phyloP scores from a whole-genome alignment of 2,329 filamentous ascomycete genomes.

The Phaeosphaeriaceae sp. region DNA sequence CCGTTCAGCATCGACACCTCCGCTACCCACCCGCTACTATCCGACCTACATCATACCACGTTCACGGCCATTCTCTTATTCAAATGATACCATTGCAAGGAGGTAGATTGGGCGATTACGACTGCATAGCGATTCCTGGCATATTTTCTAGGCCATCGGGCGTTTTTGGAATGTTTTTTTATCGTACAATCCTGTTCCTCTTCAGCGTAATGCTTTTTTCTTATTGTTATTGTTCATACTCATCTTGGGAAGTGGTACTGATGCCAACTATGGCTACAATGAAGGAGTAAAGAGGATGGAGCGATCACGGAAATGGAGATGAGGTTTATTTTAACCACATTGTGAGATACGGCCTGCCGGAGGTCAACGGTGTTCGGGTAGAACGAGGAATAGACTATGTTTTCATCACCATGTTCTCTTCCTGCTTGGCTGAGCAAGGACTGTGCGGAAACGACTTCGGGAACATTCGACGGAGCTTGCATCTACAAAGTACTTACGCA shows the following conservation, averaged over 20 bases:
- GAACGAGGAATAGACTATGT: background rate
- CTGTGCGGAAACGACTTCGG: background rate
- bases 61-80: constrained; percentile 15
- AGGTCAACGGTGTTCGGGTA: background rate
- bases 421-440: background rate
- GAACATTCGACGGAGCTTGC: too few species aligned
- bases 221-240: background rate
- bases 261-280: background rate
- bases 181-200: constrained; percentile 6
- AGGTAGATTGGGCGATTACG: constrained; percentile 36
- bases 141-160: constrained; percentile 28
- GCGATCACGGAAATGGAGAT: background rate
- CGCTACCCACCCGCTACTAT: background rate
- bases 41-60: constrained; percentile 5
- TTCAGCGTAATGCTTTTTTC: constrained; percentile 29
- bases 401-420: background rate
- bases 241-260: background rate
- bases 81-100: constrained; percentile 26
- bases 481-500: too few species aligned
- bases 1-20: background rate
- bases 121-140: constrained; percentile 48
- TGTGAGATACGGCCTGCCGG: background rate
- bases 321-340: background rate
- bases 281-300: background rate
- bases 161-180: constrained; percentile 7